These are phyloP conservation scores for Wickerhamiella siamensis DNA, from an alignment of 805 yeast species.

Conservation along the genomic window DNA sequence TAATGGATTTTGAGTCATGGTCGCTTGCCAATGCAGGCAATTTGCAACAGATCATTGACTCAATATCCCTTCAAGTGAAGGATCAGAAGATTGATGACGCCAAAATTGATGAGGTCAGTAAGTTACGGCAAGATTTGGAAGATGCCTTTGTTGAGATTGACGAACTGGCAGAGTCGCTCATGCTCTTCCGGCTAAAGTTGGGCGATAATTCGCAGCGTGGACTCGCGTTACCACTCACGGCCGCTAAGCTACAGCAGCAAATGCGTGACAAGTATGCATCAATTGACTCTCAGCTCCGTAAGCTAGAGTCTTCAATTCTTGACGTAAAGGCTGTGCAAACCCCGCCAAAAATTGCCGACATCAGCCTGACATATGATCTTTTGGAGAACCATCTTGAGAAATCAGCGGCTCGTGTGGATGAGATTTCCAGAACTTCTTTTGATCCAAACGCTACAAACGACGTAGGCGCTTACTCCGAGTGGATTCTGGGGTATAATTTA, in stretches of 20 bases:
- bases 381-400: conserved; percentile 5
- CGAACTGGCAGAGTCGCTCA: neutral
- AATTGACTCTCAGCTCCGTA: neutral
- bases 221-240: conserved; percentile 5
- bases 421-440: too few species aligned
- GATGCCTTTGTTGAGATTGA: neutral
- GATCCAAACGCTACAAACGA: too few species aligned
- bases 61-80: neutral
- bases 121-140: neutral
- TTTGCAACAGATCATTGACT: neutral
- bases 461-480: neutral
- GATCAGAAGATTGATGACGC: neutral
- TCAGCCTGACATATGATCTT: conserved; percentile 3
- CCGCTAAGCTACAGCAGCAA: conserved; percentile 5
- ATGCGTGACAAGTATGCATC: conserved; percentile 2
- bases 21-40: neutral
- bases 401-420: too few species aligned
- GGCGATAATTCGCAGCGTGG: neutral
- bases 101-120: neutral
- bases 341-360: conserved; percentile 3
- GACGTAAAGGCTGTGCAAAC: conserved; percentile 1
- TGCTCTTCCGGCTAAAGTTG: neutral
- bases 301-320: conserved; percentile 5
- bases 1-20: conserved; percentile 5
- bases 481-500: neutral